Percentiles rank a stretch among this genome's conserved stretches.
These are phyloP conservation scores for Microthlaspi erraticum DNA, from an alignment of 345 rosid genomes.

Conservation along the genomic window DNA sequence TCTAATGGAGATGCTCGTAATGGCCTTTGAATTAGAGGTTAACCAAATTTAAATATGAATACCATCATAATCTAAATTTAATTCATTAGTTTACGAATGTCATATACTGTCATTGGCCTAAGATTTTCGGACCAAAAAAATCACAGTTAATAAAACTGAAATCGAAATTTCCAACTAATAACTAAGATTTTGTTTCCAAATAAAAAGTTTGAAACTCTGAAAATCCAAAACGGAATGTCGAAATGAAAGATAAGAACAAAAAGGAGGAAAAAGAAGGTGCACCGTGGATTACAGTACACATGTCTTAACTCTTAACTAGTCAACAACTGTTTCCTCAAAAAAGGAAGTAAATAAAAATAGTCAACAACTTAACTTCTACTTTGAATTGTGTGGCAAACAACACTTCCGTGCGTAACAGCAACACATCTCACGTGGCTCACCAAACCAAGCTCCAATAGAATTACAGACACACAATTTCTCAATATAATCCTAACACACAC, in stretches of 20 bases:
- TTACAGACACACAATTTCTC: not conserved
- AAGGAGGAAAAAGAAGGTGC: not conserved
- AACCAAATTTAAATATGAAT: too few species aligned
- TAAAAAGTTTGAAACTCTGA: too few species aligned
- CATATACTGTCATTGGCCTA: not conserved
- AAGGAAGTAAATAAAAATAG: not conserved
- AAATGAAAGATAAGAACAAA: not conserved
- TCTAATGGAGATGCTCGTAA: too few species aligned
- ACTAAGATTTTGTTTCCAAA: too few species aligned
- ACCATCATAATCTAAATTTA: too few species aligned
- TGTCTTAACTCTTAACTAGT: conserved; percentile 6
- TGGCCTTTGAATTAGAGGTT: too few species aligned
- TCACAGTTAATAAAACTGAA: not conserved
- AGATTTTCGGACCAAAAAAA: not conserved
- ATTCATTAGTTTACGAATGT: not conserved
- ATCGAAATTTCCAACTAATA: too few species aligned
- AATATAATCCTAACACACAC: not conserved
- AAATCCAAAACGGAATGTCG: not conserved
- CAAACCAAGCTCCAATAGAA: not conserved
- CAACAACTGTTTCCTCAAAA: not conserved
- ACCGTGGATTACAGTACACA: not conserved
- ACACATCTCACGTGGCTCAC: conserved; percentile 34
- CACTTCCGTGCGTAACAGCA: conserved; percentile 13
- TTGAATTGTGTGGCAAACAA: conserved; percentile 12
- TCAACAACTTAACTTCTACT: conserved; percentile 10